Percentiles rank a stretch among this genome's conserved stretches.
These are phyloP conservation scores for Forsythia suspensa DNA, from an alignment of 257 asterid species.

Conservation along the genomic window DNA sequence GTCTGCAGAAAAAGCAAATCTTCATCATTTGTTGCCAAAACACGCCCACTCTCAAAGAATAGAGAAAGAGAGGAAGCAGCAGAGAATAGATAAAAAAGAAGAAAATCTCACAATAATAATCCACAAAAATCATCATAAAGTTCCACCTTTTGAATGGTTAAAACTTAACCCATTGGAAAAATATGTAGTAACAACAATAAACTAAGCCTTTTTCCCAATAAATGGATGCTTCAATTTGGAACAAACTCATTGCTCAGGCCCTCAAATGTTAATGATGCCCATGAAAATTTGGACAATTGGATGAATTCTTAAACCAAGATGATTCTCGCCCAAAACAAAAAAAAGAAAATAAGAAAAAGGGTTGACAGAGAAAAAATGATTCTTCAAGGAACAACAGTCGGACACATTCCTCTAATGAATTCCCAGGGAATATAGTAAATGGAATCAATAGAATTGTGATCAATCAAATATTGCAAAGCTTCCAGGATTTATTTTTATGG, in stretches of 20 bases:
- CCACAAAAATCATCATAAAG: not conserved
- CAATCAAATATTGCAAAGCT: not conserved
- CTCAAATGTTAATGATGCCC: not conserved
- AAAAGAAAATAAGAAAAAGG: too few species aligned
- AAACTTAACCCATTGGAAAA: too few species aligned
- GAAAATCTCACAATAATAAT: not conserved
- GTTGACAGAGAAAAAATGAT: too few species aligned
- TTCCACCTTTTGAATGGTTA: not conserved
- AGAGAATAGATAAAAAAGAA: not conserved
- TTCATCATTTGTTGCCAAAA: slow-evolving; percentile 1
- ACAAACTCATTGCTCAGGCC: not conserved
- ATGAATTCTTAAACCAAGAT: too few species aligned
- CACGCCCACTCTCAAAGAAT: not conserved
- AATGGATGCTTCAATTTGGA: not conserved
- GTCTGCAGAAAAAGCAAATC: slow-evolving; percentile 46
- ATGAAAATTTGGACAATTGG: too few species aligned
- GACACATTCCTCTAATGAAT: not conserved
- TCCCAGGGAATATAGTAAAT: not conserved
- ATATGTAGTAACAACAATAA: not conserved
- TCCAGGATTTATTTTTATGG: not conserved
- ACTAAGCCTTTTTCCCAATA: not conserved
- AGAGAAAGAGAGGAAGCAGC: not conserved
- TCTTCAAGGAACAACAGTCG: not conserved
- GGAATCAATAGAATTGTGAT: not conserved
- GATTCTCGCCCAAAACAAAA: too few species aligned